phyloP scores from a whole-genome alignment of 768 basidiomycete species.

The Asterophora lycoperdoides region DNA sequence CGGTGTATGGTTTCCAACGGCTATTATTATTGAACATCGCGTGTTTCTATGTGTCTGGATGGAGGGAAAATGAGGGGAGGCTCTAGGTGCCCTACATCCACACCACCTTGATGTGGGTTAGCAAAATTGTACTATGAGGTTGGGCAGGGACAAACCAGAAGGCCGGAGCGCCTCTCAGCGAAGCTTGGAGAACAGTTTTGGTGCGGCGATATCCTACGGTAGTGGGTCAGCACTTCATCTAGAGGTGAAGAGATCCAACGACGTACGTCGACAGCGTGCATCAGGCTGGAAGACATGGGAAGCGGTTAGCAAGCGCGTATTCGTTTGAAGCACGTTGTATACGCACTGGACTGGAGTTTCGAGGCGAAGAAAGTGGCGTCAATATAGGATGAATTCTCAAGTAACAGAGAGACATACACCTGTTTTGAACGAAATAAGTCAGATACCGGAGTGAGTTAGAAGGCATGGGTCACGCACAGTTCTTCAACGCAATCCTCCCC shows the following conservation, averaged over 20 bases:
- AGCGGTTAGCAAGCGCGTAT: neutral
- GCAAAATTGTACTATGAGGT: too few relatives aligned
- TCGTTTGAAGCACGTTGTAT: neutral
- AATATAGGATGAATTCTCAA: slow-evolving; percentile 3
- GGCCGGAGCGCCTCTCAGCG: slow-evolving; percentile 28
- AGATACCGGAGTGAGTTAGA: slow-evolving; percentile 13
- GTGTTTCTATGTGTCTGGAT: slow-evolving; percentile 1
- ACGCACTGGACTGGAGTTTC: slow-evolving; percentile 53
- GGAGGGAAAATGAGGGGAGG: neutral
- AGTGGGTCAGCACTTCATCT: slow-evolving; percentile 21
- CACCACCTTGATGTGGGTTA: neutral
- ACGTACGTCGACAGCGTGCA: slow-evolving; percentile 90
- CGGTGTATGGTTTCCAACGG: neutral
- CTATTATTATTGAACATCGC: neutral
- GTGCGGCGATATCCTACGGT: slow-evolving; percentile 51
- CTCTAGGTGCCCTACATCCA: slow-evolving; percentile 2
- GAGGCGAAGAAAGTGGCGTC: slow-evolving; percentile 6
- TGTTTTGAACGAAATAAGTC: slow-evolving; percentile 12
- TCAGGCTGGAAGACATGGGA: slow-evolving; percentile 50
- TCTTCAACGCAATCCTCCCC: slow-evolving; percentile 93
- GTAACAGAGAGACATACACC: slow-evolving; percentile 28
- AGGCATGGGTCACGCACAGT: slow-evolving; percentile 50
- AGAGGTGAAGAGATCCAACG: slow-evolving; percentile 22
- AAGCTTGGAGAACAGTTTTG: slow-evolving; percentile 81
- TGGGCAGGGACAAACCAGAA: neutral